Percentiles rank a stretch among this genome's conserved stretches.
Evolutionary conservation across 495 filamentous ascomycete genomes (phyloP).

Genomic region (Penicillium riverlandense): DNA sequence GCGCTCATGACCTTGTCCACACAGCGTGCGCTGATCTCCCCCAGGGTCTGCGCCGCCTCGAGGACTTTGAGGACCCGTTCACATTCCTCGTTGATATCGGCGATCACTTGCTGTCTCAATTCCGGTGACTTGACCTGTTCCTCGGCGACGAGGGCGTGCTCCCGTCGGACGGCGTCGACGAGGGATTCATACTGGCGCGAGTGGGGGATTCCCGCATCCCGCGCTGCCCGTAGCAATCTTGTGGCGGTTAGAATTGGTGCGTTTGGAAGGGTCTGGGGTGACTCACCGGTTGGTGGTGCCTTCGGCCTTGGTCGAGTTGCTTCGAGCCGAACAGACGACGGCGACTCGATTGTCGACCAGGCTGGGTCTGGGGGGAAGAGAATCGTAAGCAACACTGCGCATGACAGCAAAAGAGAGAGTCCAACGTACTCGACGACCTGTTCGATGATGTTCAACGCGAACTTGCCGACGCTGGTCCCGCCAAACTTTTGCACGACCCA

Average conservation of each 20-base stretch:
- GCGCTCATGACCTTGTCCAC: slow-evolving; percentile 88
- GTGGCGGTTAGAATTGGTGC: neutral
- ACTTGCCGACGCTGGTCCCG: slow-evolving; percentile 69
- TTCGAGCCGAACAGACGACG: slow-evolving; percentile 88
- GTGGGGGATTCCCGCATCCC: slow-evolving; percentile 55
- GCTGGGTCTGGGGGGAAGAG: slow-evolving; percentile 46
- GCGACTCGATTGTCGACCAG: slow-evolving; percentile 64
- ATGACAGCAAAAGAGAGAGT: neutral
- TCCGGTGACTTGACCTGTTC: slow-evolving; percentile 52
- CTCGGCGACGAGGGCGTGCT: slow-evolving; percentile 64
- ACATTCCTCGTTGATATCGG: slow-evolving; percentile 69
- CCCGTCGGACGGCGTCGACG: slow-evolving; percentile 65
- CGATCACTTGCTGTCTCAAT: slow-evolving; percentile 48
- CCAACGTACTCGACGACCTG: slow-evolving; percentile 61
- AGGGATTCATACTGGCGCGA: slow-evolving; percentile 58
- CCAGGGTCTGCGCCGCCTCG: slow-evolving; percentile 50
- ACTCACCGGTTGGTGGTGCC: slow-evolving; percentile 92
- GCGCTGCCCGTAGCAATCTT: slow-evolving; percentile 63
- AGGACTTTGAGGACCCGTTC: slow-evolving; percentile 50
- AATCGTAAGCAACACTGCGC: slow-evolving; percentile 3
- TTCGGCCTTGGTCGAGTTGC: slow-evolving; percentile 80
- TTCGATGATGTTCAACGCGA: slow-evolving; percentile 61
- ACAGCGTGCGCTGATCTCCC: slow-evolving; percentile 69
- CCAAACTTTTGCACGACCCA: slow-evolving; percentile 89
- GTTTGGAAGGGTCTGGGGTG: slow-evolving; percentile 15